Conservation (phyloP, 2,329 filamentous ascomycete species). For the Calonectria leucothoes region DNA sequence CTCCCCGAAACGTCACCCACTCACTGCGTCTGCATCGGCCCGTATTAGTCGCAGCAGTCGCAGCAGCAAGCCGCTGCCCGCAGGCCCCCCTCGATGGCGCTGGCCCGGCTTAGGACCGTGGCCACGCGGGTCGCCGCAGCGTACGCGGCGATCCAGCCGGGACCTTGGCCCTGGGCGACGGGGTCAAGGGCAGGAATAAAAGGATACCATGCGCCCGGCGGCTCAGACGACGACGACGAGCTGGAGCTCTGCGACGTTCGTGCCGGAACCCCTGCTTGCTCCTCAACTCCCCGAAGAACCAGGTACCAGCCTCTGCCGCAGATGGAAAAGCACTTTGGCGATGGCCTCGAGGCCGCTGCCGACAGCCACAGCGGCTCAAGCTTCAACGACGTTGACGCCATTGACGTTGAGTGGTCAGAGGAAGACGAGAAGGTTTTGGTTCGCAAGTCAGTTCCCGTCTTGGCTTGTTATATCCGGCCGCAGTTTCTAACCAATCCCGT, state of each 20-base stretch:
- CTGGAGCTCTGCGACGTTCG: conserved; percentile 10
- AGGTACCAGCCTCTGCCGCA: conserved; percentile 12
- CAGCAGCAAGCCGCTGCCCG: too few species aligned
- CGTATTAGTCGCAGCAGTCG: neutral
- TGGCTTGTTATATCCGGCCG: neutral
- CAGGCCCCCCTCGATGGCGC: neutral
- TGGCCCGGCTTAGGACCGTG: neutral
- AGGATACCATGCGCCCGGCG: neutral
- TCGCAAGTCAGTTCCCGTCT: conserved; percentile 38
- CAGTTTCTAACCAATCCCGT: neutral
- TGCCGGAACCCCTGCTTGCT: neutral
- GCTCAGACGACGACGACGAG: neutral
- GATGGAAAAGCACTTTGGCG: conserved; percentile 32
- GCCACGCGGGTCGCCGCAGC: conserved; percentile 25
- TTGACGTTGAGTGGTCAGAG: conserved; percentile 39
- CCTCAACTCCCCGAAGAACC: neutral
- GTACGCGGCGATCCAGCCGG: conserved; percentile 6
- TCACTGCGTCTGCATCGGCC: neutral
- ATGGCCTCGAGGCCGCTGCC: conserved; percentile 10
- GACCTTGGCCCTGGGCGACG: conserved; percentile 4
- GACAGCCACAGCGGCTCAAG: conserved; percentile 17
- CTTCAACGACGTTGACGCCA: conserved; percentile 26
- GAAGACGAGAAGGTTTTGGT: conserved; percentile 44
- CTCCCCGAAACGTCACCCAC: conserved; percentile 14
- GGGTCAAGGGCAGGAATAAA: conserved; percentile 21